phyloP scores from a whole-genome alignment of 2,329 filamentous ascomycete genomes.

The Mycocentrospora acerina region DNA sequence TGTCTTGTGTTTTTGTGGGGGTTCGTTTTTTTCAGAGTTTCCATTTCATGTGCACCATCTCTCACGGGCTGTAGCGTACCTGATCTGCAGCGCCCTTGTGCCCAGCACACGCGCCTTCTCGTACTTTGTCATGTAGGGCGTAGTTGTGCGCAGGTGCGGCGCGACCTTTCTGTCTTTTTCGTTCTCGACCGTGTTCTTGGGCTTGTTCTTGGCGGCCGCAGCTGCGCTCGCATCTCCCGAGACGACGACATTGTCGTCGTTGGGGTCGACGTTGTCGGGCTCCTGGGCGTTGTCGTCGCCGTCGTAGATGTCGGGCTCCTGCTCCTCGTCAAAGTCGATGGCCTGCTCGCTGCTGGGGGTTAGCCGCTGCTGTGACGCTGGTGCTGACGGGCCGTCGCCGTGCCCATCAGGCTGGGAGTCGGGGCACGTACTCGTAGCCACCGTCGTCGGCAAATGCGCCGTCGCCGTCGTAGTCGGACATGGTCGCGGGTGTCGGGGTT shows the following conservation, averaged over 20 bases:
- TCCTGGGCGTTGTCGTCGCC: slow-evolving; percentile 58
- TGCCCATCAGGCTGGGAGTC: slow-evolving; percentile 1
- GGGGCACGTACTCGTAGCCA: slow-evolving; percentile 31
- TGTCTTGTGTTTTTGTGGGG: too few species aligned
- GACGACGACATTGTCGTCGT: slow-evolving; percentile 47
- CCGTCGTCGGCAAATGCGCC: slow-evolving; percentile 36
- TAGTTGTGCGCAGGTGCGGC: slow-evolving; percentile 84
- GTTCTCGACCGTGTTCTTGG: slow-evolving; percentile 58
- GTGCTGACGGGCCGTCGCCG: not conserved
- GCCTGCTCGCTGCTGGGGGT: slow-evolving; percentile 40
- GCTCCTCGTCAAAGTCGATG: slow-evolving; percentile 59
- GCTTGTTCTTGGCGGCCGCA: slow-evolving; percentile 42
- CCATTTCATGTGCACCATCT: too few species aligned
- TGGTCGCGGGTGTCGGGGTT: slow-evolving; percentile 17
- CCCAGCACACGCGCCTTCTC: slow-evolving; percentile 91
- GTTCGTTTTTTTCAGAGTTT: too few species aligned
- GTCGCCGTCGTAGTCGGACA: slow-evolving; percentile 51
- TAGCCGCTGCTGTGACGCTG: slow-evolving; percentile 11
- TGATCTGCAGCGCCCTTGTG: slow-evolving; percentile 92
- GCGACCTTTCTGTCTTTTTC: slow-evolving; percentile 82
- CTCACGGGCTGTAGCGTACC: slow-evolving; percentile 55
- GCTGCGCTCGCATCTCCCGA: slow-evolving; percentile 56
- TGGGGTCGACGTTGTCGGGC: slow-evolving; percentile 34
- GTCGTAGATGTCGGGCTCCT: slow-evolving; percentile 65
- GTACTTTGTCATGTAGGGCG: slow-evolving; percentile 99